Evolutionary conservation across 2,329 filamentous ascomycete species (phyloP).

Genomic region (Cadophora malorum): DNA sequence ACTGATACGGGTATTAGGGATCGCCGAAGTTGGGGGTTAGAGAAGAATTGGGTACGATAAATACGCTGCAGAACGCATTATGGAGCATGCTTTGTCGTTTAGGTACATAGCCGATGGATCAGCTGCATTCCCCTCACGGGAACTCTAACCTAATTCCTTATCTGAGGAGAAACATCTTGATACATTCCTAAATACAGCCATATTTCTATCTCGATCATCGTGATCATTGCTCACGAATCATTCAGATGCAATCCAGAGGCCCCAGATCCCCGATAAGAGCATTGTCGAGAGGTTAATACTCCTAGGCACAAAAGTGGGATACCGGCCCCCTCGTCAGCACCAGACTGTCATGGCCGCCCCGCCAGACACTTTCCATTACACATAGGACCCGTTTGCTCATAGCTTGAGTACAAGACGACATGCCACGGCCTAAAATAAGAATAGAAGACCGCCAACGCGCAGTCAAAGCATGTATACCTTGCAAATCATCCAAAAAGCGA

Average conservation of each 20-base stretch:
- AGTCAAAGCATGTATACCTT: conserved; percentile 19
- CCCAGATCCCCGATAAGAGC: neutral
- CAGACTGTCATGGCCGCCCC: neutral
- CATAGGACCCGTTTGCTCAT: neutral
- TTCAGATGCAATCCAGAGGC: neutral
- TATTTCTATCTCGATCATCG: neutral
- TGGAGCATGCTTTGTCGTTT: neutral
- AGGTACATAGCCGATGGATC: conserved; percentile 6
- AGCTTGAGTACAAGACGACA: neutral
- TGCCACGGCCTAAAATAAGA: conserved; percentile 18
- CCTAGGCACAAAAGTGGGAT: conserved; percentile 2
- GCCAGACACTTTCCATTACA: neutral
- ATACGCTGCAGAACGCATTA: neutral
- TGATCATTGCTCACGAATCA: neutral
- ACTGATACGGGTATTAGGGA: neutral
- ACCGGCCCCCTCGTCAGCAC: neutral
- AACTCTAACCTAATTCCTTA: neutral
- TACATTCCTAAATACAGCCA: neutral
- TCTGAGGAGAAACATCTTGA: neutral
- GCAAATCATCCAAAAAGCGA: conserved; percentile 15
- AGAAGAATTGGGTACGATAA: neutral
- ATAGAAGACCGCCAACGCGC: conserved; percentile 17
- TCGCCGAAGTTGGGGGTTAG: neutral
- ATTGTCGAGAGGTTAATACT: neutral
- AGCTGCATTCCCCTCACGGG: neutral